Evolutionary conservation across 257 asterid genomes (phyloP).

Genomic region (Osmanthus fragrans): DNA sequence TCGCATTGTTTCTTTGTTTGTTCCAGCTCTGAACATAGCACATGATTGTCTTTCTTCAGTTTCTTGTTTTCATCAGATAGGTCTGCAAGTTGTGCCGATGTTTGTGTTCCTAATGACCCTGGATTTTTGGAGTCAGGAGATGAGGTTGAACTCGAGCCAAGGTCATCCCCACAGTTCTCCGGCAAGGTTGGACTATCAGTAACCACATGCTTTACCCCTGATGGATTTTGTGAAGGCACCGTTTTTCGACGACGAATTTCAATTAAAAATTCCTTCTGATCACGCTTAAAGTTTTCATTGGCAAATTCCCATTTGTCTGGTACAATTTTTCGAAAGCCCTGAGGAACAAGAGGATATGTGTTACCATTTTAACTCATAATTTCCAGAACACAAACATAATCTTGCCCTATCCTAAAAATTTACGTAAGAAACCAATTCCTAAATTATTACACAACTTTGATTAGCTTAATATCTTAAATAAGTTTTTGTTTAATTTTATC

Average conservation of each 20-base stretch:
- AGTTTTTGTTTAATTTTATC: too few species aligned
- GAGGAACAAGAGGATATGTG: neutral
- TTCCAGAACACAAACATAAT: neutral
- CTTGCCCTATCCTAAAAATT: neutral
- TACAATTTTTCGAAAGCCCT: constrained; percentile 83
- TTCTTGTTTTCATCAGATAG: constrained; percentile 66
- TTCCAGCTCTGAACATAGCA: constrained; percentile 60
- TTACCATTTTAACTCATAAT: neutral
- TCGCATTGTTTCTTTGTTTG: constrained; percentile 71
- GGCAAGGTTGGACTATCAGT: constrained; percentile 35
- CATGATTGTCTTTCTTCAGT: constrained; percentile 52
- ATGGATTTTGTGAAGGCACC: constrained; percentile 18
- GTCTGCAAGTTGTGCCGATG: constrained; percentile 52
- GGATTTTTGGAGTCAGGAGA: constrained; percentile 63
- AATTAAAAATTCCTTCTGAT: constrained; percentile 57
- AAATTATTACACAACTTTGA: too few species aligned
- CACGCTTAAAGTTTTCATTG: constrained; percentile 72
- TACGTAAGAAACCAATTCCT: neutral
- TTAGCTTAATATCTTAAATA: too few species aligned
- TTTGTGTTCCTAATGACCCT: constrained; percentile 52
- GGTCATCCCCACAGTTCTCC: constrained; percentile 57
- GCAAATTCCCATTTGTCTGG: constrained; percentile 96
- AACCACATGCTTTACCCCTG: constrained; percentile 30
- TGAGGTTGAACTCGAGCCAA: constrained; percentile 71
- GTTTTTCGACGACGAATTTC: constrained; percentile 73